Conservation (phyloP, 2,329 filamentous ascomycete species). For the Diaporthe eres region DNA sequence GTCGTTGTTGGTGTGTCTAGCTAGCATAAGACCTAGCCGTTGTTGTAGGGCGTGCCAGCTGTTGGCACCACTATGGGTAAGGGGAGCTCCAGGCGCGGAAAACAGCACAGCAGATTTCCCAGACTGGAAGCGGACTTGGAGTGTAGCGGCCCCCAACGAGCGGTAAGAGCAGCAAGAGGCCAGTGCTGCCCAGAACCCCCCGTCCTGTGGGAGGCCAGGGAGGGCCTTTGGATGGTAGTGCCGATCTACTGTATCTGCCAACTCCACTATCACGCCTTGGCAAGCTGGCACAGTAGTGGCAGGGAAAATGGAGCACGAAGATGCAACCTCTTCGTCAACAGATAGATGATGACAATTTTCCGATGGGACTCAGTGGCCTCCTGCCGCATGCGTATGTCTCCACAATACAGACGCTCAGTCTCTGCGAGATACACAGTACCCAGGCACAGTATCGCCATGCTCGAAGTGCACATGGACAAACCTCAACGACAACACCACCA, state of each 20-base stretch:
- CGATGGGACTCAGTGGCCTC: slow-evolving; percentile 12
- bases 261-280: slow-evolving; percentile 20
- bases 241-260: slow-evolving; percentile 31
- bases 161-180: slow-evolving; percentile 28
- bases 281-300: slow-evolving; percentile 6
- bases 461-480: not conserved
- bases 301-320: slow-evolving; percentile 21
- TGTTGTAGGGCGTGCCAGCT: not conserved
- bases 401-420: not conserved
- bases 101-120: slow-evolving; percentile 7
- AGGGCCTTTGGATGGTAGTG: slow-evolving; percentile 26
- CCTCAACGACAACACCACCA: not conserved
- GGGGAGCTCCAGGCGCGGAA: slow-evolving; percentile 16
- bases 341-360: slow-evolving; percentile 23
- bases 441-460: slow-evolving; percentile 7
- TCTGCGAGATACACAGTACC: not conserved
- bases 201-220: not conserved
- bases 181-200: slow-evolving; percentile 21
- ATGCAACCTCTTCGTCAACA: slow-evolving; percentile 34
- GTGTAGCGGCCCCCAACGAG: slow-evolving; percentile 25
- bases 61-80: slow-evolving; percentile 9
- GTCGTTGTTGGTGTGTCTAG: slow-evolving; percentile 14
- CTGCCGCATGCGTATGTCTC: slow-evolving; percentile 17
- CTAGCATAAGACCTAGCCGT: slow-evolving; percentile 16
- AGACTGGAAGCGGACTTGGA: not conserved